Conservation (phyloP, 192 early-diverging fungal genomes). For the Polychytrium aggregatum region DNA sequence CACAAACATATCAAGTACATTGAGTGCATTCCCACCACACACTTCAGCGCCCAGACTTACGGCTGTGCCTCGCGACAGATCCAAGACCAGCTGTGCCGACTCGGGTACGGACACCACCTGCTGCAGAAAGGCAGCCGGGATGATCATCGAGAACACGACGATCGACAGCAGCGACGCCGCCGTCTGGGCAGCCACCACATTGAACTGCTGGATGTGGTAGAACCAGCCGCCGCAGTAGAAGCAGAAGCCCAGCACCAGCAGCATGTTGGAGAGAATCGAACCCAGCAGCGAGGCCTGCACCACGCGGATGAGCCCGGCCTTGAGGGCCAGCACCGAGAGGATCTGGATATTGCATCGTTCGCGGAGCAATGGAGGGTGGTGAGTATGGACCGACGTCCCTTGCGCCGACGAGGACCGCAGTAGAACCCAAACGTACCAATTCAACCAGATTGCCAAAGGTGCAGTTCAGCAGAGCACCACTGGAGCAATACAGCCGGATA, state of each 20-base stretch:
- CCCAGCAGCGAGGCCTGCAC: constrained; percentile 82
- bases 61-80: constrained; percentile 15
- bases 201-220: neutral
- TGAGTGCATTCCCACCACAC: too few species aligned
- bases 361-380: too few species aligned
- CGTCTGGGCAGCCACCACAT: neutral
- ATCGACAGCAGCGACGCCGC: neutral
- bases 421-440: constrained; percentile 7
- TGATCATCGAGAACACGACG: neutral
- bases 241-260: constrained; percentile 74
- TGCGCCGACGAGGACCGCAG: too few species aligned
- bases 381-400: too few species aligned
- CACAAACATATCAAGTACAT: too few species aligned
- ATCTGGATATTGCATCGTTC: constrained; percentile 29
- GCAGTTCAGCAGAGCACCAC: constrained; percentile 76
- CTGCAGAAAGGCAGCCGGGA: too few species aligned
- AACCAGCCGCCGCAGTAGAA: constrained; percentile 63
- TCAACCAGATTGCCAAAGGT: constrained; percentile 77
- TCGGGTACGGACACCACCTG: too few species aligned
- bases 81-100: constrained; percentile 8
- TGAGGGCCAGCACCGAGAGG: constrained; percentile 70
- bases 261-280: constrained; percentile 77
- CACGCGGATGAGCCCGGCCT: constrained; percentile 62
- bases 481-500: constrained; percentile 17
- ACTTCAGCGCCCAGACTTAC: constrained; percentile 6